Evolutionary conservation across 331 rosid species (phyloP).

Genomic region (Malus hybrid): DNA sequence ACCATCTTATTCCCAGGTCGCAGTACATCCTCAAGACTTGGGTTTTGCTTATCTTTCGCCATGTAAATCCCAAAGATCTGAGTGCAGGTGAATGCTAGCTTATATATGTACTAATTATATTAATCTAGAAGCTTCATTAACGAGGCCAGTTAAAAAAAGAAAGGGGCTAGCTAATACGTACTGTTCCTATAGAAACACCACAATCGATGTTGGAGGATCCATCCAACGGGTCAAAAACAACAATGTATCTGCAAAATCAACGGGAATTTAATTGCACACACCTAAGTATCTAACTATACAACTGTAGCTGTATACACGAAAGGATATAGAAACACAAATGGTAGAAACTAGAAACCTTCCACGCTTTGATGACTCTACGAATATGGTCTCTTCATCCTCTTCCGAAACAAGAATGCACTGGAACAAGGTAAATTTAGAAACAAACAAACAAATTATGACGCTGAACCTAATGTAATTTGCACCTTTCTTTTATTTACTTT

Average conservation of each 20-base stretch:
- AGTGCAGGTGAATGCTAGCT: not conserved
- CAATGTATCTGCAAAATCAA: constrained; percentile 9
- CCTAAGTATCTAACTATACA: too few species aligned
- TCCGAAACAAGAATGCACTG: constrained; percentile 83
- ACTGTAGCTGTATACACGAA: not conserved
- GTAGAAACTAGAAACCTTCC: constrained; percentile 42
- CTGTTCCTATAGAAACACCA: constrained; percentile 97
- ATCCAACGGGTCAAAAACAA: constrained; percentile 89
- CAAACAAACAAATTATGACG: not conserved
- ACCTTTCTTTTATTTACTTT: too few species aligned
- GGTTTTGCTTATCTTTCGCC: constrained; percentile 24
- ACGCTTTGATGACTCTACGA: constrained; percentile 51
- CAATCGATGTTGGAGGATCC: constrained; percentile 98
- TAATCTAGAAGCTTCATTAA: not conserved
- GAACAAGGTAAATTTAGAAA: not conserved
- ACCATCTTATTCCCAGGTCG: constrained; percentile 69
- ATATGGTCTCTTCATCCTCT: constrained; percentile 64
- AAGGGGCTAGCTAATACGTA: not conserved
- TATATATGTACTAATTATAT: too few species aligned
- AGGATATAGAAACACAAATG: not conserved
- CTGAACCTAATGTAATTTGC: too few species aligned
- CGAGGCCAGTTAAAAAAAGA: too few species aligned
- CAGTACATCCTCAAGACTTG: constrained; percentile 47
- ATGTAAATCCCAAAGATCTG: constrained; percentile 83
- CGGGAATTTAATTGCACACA: not conserved